Base-by-base conservation (phyloP, 2,329 filamentous ascomycete species). In the Xylaria sp. region DNA sequence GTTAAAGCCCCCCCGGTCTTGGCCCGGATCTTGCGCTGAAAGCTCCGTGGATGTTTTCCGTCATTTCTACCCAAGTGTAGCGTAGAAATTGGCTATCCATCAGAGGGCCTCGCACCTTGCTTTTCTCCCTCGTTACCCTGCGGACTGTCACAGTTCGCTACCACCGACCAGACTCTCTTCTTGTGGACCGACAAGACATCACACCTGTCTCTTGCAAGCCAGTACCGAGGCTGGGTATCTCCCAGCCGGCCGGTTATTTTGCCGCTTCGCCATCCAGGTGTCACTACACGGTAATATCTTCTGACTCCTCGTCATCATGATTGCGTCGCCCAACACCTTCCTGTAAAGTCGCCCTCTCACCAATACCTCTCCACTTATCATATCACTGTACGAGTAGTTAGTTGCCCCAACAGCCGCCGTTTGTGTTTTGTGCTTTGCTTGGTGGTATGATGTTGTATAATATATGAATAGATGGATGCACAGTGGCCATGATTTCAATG, bases 311-410 rank as follows among this genome's bases (percentile, higher is more conserved):
- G 53, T 59, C 44, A 60, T 66, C 57, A 61, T 68, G 58, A 62
- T 68, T 68, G 62, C 62, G 58, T 65, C 51, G 62, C 49, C 50
- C 59, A 51, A 38, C 44, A 47, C 54, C 56, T 63, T 49, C 55
- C 63, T 63, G 58, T 38, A 59, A 36, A n/a, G n/a, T 31, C 22
- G 49, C 38, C 44, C 55, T 60, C 59, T 60, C 59, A 64, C 60
- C 50, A 66, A 57, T 53, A 47, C 62, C 38, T 56, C 38, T 56
- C 66, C 53, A 39, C 29, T n/a, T 36, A 44, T 65, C 61, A 61
- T 65, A 54, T 62, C 66, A 62, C 47, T 57, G 59, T 49, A 33
- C 49, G 39, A 62, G 62, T 63, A 58, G 54, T 50, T 50, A 56
- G 57, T 39, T 38, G 39, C 47, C 42, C 64, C 53, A 49, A 20